Evolutionary conservation across 2,329 filamentous ascomycete species (phyloP).

Genomic region (Macroventuria anomochaeta): DNA sequence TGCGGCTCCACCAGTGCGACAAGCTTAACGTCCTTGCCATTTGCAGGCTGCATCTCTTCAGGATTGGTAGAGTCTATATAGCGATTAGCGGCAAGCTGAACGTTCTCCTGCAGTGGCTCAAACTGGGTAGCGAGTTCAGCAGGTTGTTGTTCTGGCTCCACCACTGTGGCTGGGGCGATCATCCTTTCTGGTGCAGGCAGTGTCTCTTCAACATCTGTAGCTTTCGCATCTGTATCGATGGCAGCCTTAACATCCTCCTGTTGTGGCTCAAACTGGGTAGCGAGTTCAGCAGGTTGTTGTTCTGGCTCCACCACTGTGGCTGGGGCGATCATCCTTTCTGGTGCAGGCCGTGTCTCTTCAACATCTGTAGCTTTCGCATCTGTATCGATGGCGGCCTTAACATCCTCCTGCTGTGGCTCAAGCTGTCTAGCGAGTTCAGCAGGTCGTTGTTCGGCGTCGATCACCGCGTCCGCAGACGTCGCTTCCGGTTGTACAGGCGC

Average conservation of each 20-base stretch:
- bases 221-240: neutral
- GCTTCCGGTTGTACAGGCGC: neutral
- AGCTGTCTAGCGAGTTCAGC: constrained; percentile 6
- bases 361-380: neutral
- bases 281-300: neutral
- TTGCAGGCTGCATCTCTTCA: neutral
- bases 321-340: too few relatives aligned
- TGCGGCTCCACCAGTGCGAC: neutral
- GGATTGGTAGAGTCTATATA: neutral
- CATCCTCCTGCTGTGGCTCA: constrained; percentile 5
- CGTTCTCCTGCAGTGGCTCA: constrained; percentile 7
- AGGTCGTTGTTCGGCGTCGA: neutral
- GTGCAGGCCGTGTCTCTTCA: neutral
- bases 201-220: neutral
- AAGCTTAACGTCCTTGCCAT: neutral
- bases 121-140: constrained; percentile 3
- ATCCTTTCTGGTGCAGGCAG: neutral
- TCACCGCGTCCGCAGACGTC: neutral
- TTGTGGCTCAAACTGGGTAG: constrained; percentile 6
- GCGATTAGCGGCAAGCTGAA: neutral
- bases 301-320: neutral
- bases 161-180: neutral
- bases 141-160: neutral
- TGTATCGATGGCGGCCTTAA: neutral
- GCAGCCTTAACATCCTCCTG: neutral